Evolutionary conservation across 805 yeast genomes (phyloP).

Genomic region (Millerago galiae): DNA sequence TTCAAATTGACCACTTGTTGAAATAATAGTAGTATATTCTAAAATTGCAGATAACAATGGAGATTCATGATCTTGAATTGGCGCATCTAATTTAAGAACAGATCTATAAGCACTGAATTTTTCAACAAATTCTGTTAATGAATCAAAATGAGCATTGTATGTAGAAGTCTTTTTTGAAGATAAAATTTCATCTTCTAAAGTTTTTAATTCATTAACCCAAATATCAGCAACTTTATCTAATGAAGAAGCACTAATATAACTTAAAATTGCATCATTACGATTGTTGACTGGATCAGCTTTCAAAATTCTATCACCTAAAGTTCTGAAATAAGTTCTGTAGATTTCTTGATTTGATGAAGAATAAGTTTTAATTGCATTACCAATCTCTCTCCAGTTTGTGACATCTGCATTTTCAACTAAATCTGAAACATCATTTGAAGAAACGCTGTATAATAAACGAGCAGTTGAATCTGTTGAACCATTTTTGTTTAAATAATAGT

Average conservation of each 20-base stretch:
- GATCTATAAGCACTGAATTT: conserved; percentile 73
- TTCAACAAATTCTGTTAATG: conserved; percentile 76
- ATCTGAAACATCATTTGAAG: conserved; percentile 53
- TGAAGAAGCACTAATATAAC: conserved; percentile 77
- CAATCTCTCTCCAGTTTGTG: conserved; percentile 75
- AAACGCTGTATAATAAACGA: conserved; percentile 64
- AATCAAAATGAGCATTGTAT: conserved; percentile 77
- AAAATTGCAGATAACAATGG: conserved; percentile 45
- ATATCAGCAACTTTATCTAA: conserved; percentile 70
- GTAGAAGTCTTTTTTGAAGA: conserved; percentile 43
- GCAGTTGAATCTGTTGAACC: conserved; percentile 48
- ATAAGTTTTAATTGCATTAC: conserved; percentile 60
- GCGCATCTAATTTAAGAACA: conserved; percentile 30
- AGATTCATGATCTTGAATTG: conserved; percentile 22
- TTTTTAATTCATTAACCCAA: conserved; percentile 75
- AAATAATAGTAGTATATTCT: conserved; percentile 76
- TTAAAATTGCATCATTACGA: conserved; percentile 69
- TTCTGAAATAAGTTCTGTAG: conserved; percentile 49
- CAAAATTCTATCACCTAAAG: conserved; percentile 74
- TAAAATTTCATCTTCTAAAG: conserved; percentile 37
- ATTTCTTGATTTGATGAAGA: conserved; percentile 34
- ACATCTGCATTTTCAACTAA: conserved; percentile 74
- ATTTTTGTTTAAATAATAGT: conserved; percentile 60
- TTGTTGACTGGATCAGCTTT: conserved; percentile 37
- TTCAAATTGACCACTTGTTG: conserved; percentile 78